These are phyloP conservation scores for Crithidia mellificae DNA, from an alignment of 208 protist genomes.

Conservation along the genomic window DNA sequence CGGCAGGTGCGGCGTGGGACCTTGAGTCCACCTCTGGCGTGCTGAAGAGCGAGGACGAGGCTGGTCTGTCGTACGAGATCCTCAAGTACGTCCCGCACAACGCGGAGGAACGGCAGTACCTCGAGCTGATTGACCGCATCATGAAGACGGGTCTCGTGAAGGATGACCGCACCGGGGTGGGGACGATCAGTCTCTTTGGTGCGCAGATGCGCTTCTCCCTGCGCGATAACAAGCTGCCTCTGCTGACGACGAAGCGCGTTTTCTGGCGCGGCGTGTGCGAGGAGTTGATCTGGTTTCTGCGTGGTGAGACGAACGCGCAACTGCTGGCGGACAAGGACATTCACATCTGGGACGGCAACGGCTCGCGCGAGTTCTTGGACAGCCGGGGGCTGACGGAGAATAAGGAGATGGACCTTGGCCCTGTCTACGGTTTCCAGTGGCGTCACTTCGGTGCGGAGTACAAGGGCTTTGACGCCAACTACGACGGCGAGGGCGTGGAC, in stretches of 20 bases:
- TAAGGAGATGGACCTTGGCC: conserved; percentile 97
- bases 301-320: conserved; percentile 95
- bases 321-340: conserved; percentile 90
- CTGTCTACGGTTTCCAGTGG: conserved; percentile 99
- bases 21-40: conserved; percentile 41
- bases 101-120: conserved; percentile 93
- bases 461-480: conserved; percentile 80
- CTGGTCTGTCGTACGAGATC: conserved; percentile 56
- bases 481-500: conserved; percentile 95
- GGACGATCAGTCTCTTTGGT: conserved; percentile 96
- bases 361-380: conserved; percentile 95
- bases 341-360: conserved; percentile 99
- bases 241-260: conserved; percentile 98
- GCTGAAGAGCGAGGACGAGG: conserved; percentile 30
- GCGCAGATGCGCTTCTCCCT: conserved; percentile 97
- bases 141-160: conserved; percentile 74
- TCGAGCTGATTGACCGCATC: conserved; percentile 86
- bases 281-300: conserved; percentile 98
- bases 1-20: conserved; percentile 36
- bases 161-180: conserved; percentile 96
- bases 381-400: conserved; percentile 90
- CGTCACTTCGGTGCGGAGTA: conserved; percentile 98
- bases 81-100: conserved; percentile 81
- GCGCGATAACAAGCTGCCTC: conserved; percentile 91
- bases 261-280: conserved; percentile 98